Percentiles rank a stretch among this genome's conserved stretches.
Conservation (phyloP, 306 rosid genomes). For the Medicago arabica region DNA sequence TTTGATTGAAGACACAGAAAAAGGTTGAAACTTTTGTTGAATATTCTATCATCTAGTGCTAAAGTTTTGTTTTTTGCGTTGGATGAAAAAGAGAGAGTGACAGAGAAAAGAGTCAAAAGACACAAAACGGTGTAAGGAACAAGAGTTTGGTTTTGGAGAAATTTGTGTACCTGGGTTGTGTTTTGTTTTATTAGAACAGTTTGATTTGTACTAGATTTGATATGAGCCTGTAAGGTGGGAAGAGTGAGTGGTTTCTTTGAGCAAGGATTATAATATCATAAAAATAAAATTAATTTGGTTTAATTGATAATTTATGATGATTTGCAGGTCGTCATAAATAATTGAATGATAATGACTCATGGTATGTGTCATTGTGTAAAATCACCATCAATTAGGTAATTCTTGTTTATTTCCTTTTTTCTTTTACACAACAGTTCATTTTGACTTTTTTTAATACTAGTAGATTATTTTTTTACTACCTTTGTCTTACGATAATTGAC, state of each 20-base stretch:
- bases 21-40: constrained; percentile 7
- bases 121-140: background rate
- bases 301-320: constrained; percentile 23
- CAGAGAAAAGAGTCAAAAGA: background rate
- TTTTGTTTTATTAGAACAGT: background rate
- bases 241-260: constrained; percentile 8
- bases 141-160: constrained; percentile 37
- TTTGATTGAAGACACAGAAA: constrained; percentile 9
- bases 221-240: constrained; percentile 31
- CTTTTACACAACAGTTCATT: no score
- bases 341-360: constrained; percentile 32
- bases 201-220: constrained; percentile 4
- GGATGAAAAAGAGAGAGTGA: background rate
- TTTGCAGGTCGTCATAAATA: constrained; percentile 39
- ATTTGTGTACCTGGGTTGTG: constrained; percentile 39
- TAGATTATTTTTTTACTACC: no score
- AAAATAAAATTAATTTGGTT: background rate
- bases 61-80: constrained; percentile 12
- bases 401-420: background rate
- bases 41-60: background rate
- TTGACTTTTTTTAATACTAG: no score
- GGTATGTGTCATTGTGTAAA: constrained; percentile 4
- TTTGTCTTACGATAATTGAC: no score
- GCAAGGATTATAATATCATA: background rate
- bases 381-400: no score